Evolutionary conservation across 352 stramenopile genomes (phyloP).

Genomic region (Phytophthora ohioensis): DNA sequence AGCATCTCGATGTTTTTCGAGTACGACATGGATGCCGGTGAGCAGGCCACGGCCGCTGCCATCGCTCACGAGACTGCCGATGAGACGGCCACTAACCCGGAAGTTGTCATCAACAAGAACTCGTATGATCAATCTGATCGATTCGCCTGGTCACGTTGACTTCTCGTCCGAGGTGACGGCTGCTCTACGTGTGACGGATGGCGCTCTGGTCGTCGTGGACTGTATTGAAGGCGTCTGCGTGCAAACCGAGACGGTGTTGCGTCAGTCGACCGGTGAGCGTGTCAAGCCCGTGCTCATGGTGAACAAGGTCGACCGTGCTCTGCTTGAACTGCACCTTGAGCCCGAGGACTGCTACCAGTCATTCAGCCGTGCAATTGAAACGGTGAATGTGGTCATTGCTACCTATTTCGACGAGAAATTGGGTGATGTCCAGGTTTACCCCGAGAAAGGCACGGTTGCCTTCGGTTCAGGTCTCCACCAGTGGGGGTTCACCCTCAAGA

Average conservation of each 20-base stretch:
- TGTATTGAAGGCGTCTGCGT: slow-evolving; percentile 99
- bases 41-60: slow-evolving; percentile 79
- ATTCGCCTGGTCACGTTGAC: slow-evolving; percentile 99
- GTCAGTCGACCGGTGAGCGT: slow-evolving; percentile 98
- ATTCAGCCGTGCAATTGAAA: slow-evolving; percentile 98
- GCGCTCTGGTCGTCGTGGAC: slow-evolving; percentile 99
- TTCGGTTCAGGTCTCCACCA: slow-evolving; percentile 99
- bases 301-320: slow-evolving; percentile 99
- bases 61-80: slow-evolving; percentile 66
- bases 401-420: slow-evolving; percentile 99
- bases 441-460: slow-evolving; percentile 97
- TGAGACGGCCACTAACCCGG: slow-evolving; percentile 39
- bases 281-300: slow-evolving; percentile 99
- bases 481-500: slow-evolving; percentile 99
- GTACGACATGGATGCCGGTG: slow-evolving; percentile 97
- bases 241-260: slow-evolving; percentile 99
- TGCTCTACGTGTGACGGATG: slow-evolving; percentile 99
- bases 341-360: slow-evolving; percentile 99
- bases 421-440: slow-evolving; percentile 98
- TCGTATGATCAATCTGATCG: slow-evolving; percentile 99
- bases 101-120: slow-evolving; percentile 97
- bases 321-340: slow-evolving; percentile 98
- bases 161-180: slow-evolving; percentile 99
- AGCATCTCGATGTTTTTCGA: slow-evolving; percentile 99
- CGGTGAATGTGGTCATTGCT: slow-evolving; percentile 99